Percentiles rank a stretch among this genome's conserved stretches.
These are phyloP conservation scores for Populus euphratica DNA, from an alignment of 345 rosid genomes.

Conservation along the genomic window DNA sequence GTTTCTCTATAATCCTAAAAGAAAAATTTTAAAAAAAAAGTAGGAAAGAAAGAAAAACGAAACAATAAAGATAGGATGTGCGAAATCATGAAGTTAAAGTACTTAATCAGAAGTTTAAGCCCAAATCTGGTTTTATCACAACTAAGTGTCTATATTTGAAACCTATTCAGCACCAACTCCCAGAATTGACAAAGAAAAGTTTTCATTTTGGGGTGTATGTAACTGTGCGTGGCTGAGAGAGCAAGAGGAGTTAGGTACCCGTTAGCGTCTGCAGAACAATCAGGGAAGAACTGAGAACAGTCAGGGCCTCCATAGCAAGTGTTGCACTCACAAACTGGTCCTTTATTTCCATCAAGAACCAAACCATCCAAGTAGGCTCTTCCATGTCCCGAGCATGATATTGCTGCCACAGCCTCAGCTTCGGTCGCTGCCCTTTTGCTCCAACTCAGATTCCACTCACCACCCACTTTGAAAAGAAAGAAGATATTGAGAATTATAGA, in stretches of 20 bases:
- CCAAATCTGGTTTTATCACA: no score
- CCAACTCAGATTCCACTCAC: constrained; percentile 42
- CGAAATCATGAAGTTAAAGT: no score
- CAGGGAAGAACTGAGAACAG: constrained; percentile 43
- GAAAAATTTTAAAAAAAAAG: no score
- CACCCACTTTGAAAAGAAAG: constrained; percentile 13
- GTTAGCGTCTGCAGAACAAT: constrained; percentile 47
- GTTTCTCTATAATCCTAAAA: no score
- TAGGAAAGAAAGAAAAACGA: no score
- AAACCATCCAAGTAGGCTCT: constrained; percentile 64
- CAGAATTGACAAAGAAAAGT: no score
- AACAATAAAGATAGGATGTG: no score
- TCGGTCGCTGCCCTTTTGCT: constrained; percentile 48
- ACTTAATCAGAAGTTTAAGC: no score
- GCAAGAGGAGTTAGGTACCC: constrained; percentile 20
- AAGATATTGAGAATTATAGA: constrained; percentile 40
- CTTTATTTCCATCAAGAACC: constrained; percentile 22
- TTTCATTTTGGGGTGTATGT: no score
- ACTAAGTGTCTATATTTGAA: no score
- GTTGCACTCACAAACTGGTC: constrained; percentile 63
- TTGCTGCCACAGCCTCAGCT: constrained; percentile 58
- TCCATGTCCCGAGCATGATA: constrained; percentile 69
- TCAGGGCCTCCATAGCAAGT: constrained; percentile 50
- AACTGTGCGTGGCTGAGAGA: neutral
- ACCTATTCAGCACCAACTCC: no score